Percentiles rank a stretch among this genome's conserved stretches.
phyloP scores from a whole-genome alignment of 805 yeast species.

The Ogataea zsoltii region DNA sequence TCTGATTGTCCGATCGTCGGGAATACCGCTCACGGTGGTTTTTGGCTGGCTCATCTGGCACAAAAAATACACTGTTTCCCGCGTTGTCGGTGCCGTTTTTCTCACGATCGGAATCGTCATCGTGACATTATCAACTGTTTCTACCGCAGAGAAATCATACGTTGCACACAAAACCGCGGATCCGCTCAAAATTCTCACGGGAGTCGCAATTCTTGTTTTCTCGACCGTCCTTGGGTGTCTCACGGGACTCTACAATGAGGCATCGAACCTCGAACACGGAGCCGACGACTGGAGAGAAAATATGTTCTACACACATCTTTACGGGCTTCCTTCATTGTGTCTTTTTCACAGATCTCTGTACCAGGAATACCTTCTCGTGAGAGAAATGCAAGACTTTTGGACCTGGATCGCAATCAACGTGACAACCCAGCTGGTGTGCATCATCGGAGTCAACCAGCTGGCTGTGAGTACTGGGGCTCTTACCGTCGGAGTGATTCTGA shows the following conservation, averaged over 20 bases:
- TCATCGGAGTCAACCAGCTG: slow-evolving; percentile 65
- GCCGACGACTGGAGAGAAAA: slow-evolving; percentile 57
- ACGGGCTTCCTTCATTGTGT: slow-evolving; percentile 55
- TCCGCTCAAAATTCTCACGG: slow-evolving; percentile 23
- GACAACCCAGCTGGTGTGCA: slow-evolving; percentile 60
- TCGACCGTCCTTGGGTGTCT: slow-evolving; percentile 55
- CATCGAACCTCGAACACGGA: slow-evolving; percentile 49
- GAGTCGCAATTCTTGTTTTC: slow-evolving; percentile 42
- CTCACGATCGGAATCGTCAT: slow-evolving; percentile 58
- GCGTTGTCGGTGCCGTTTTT: slow-evolving; percentile 50
- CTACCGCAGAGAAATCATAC: not conserved
- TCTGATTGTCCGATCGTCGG: slow-evolving; percentile 64
- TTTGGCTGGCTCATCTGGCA: slow-evolving; percentile 50
- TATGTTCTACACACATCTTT: slow-evolving; percentile 58
- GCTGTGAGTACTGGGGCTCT: slow-evolving; percentile 60
- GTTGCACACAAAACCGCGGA: slow-evolving; percentile 1
- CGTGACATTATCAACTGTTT: slow-evolving; percentile 31
- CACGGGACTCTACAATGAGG: slow-evolving; percentile 60
- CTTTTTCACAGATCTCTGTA: slow-evolving; percentile 33
- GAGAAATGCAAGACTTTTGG: slow-evolving; percentile 7
- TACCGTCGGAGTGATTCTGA: slow-evolving; percentile 60
- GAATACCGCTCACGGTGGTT: slow-evolving; percentile 60
- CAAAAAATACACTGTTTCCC: slow-evolving; percentile 45
- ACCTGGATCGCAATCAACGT: slow-evolving; percentile 42
- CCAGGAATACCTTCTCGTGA: slow-evolving; percentile 15